Percentiles rank a stretch among this genome's conserved stretches.
Conservation (phyloP, 306 rosid species). For the Purshia tridentata region DNA sequence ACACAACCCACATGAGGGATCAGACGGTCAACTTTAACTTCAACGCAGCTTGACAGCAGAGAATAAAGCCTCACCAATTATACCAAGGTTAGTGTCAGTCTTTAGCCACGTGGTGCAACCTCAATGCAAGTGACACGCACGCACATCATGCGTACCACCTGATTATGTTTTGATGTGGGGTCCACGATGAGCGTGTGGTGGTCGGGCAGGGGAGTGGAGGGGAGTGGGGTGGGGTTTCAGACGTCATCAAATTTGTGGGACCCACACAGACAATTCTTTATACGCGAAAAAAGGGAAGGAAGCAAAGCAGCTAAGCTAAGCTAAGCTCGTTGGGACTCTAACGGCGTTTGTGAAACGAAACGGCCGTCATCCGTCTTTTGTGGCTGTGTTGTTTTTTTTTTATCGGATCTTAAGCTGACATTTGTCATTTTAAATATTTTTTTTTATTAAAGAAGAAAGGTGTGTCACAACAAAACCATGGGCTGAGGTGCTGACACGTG, state of each 20-base stretch:
- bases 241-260: constrained; percentile 48
- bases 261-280: constrained; percentile 16
- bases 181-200: constrained; percentile 31
- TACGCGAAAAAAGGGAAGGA: neutral
- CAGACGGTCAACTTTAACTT: constrained; percentile 40
- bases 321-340: neutral
- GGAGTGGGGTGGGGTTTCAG: constrained; percentile 34
- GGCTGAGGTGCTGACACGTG: constrained; percentile 20
- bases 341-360: no score
- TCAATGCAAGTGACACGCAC: neutral
- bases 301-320: no score
- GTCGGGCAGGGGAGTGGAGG: neutral
- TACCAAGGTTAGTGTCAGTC: constrained; percentile 4
- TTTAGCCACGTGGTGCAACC: neutral
- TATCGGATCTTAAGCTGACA: no score
- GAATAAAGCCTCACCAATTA: neutral
- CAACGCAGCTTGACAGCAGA: constrained; percentile 27
- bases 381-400: no score
- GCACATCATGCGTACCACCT: neutral
- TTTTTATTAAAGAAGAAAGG: no score
- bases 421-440: no score
- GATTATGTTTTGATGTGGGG: neutral
- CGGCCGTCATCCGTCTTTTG: no score
- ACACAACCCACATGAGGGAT: constrained; percentile 38
- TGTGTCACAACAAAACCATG: constrained; percentile 6